Percentiles rank a stretch among this genome's conserved stretches.
phyloP scores from a whole-genome alignment of 139 green algal genomes.

The Pleodorina starrii region DNA sequence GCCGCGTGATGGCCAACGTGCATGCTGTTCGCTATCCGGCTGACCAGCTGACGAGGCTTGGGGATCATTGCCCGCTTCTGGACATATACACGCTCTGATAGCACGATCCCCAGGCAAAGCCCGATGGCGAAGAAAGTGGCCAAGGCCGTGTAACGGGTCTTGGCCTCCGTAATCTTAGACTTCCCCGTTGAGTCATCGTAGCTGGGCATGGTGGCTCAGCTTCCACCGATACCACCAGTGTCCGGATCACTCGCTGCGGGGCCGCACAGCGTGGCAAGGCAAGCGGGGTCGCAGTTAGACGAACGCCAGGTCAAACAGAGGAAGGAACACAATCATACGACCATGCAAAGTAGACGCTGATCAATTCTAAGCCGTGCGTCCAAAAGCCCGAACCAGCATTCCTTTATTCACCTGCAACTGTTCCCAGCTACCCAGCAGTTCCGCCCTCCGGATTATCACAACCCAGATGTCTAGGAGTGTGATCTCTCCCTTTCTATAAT shows the following conservation, averaged over 20 bases:
- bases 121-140: conserved; percentile 69
- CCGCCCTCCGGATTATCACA: too few relatives aligned
- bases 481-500: too few relatives aligned
- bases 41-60: conserved; percentile 49
- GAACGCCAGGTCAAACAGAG: too few relatives aligned
- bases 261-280: too few relatives aligned
- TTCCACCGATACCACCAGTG: not conserved
- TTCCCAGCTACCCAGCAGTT: not conserved
- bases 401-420: not conserved
- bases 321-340: too few relatives aligned
- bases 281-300: too few relatives aligned
- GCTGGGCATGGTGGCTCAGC: conserved; percentile 25
- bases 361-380: too few relatives aligned
- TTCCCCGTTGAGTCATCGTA: conserved; percentile 64
- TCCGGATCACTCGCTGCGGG: too few relatives aligned
- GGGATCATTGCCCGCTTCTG: conserved; percentile 26
- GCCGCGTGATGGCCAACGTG: conserved; percentile 8
- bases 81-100: conserved; percentile 77
- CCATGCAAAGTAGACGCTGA: too few relatives aligned
- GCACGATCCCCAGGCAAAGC: conserved; percentile 77
- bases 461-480: too few relatives aligned
- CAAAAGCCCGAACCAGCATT: too few relatives aligned
- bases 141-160: conserved; percentile 61
- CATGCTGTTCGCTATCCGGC: conserved; percentile 19
- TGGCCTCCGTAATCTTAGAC: conserved; percentile 52